A percentile compares a stretch with the other conserved stretches of the same genome.
phyloP scores from a whole-genome alignment of 495 filamentous ascomycete genomes.

The Trichoderma asperelloides region DNA sequence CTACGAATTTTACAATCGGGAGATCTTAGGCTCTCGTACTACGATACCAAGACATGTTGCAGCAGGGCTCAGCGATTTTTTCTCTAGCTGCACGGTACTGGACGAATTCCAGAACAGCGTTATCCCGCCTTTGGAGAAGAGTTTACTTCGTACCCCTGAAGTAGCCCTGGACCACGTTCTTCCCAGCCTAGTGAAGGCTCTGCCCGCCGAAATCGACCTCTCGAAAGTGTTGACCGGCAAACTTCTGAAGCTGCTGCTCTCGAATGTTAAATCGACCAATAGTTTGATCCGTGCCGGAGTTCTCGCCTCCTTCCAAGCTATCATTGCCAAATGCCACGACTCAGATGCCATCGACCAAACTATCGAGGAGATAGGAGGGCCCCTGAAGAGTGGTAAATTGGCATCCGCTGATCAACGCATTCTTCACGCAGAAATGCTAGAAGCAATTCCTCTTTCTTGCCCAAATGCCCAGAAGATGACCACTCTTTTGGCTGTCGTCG shows the following conservation, averaged over 20 bases:
- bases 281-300: conserved; percentile 64
- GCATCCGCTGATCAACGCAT: conserved; percentile 72
- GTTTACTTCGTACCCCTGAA: conserved; percentile 80
- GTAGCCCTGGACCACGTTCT: conserved; percentile 74
- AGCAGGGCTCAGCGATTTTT: conserved; percentile 72
- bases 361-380: conserved; percentile 64
- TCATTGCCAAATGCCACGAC: conserved; percentile 51
- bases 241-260: conserved; percentile 73
- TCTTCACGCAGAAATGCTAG: conserved; percentile 68
- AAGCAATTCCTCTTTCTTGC: conserved; percentile 46
- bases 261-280: conserved; percentile 86
- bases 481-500: conserved; percentile 51
- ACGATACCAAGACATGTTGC: conserved; percentile 63
- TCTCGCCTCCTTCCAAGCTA: conserved; percentile 56
- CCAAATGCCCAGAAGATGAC: conserved; percentile 57
- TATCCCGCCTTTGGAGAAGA: conserved; percentile 76
- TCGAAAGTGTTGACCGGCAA: conserved; percentile 59
- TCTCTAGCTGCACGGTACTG: conserved; percentile 58
- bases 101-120: conserved; percentile 70
- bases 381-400: conserved; percentile 73
- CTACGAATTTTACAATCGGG: conserved; percentile 71
- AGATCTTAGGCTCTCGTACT: conserved; percentile 72
- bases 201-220: conserved; percentile 65
- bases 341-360: conserved; percentile 51
- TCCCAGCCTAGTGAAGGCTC: conserved; percentile 54